Conservation (phyloP, 139 green algal genomes). For the Spirogloea muscicola region DNA sequence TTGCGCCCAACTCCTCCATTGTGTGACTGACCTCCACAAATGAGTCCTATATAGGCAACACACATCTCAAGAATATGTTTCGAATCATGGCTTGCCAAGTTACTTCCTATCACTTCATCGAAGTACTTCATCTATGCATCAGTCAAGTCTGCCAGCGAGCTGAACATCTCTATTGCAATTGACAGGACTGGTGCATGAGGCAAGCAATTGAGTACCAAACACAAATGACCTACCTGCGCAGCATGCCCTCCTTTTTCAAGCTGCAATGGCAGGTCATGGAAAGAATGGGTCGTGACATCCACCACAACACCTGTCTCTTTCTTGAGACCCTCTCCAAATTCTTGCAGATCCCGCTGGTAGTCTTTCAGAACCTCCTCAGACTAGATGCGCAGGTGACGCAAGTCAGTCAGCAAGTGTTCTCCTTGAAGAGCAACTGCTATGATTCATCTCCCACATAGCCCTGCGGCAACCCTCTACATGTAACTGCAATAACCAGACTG, state of each 20-base stretch:
- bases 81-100: neutral
- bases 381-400: too few relatives aligned
- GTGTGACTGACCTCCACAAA: slow-evolving; percentile 38
- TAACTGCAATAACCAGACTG: too few relatives aligned
- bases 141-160: too few relatives aligned
- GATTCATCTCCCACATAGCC: too few relatives aligned
- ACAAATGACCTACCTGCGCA: slow-evolving; percentile 27
- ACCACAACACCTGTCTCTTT: slow-evolving; percentile 41
- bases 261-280: slow-evolving; percentile 20
- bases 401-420: too few relatives aligned
- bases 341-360: slow-evolving; percentile 43
- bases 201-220: neutral
- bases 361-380: slow-evolving; percentile 34
- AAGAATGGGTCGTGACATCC: slow-evolving; percentile 15
- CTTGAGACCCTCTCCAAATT: slow-evolving; percentile 41
- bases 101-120: neutral
- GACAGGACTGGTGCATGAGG: too few relatives aligned
- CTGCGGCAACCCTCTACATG: too few relatives aligned
- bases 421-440: too few relatives aligned
- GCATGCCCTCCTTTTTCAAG: slow-evolving; percentile 21
- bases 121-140: neutral
- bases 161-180: too few relatives aligned
- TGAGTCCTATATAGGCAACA: slow-evolving; percentile 34
- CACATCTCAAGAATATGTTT: neutral
- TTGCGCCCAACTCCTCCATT: slow-evolving; percentile 34